These are phyloP conservation scores for Dothideomycetes sp. DNA, from an alignment of 2,329 filamentous ascomycete species.

Conservation along the genomic window DNA sequence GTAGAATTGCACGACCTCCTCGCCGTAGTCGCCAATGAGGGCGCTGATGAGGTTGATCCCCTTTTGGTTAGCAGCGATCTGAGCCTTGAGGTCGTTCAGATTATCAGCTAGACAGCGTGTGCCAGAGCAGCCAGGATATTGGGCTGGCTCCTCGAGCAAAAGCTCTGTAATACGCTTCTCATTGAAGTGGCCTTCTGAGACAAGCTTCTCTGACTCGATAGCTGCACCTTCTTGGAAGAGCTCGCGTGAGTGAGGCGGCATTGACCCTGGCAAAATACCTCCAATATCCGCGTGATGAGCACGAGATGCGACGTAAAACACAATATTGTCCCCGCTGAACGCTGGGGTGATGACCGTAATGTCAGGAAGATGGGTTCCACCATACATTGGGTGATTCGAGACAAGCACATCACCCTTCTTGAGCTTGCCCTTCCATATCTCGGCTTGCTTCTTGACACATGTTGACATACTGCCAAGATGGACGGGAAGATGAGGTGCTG, in stretches of 20 bases:
- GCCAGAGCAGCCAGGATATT: slow-evolving; percentile 65
- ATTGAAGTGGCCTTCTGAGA: slow-evolving; percentile 66
- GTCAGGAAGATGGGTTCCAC: slow-evolving; percentile 51
- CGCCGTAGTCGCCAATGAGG: slow-evolving; percentile 67
- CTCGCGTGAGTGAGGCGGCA: slow-evolving; percentile 64
- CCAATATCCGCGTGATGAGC: slow-evolving; percentile 80
- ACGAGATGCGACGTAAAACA: slow-evolving; percentile 72
- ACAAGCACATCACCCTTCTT: slow-evolving; percentile 73
- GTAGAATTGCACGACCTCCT: slow-evolving; percentile 68
- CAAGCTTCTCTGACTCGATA: slow-evolving; percentile 53
- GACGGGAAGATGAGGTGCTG: slow-evolving; percentile 64
- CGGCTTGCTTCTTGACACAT: slow-evolving; percentile 65
- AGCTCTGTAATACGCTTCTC: slow-evolving; percentile 60
- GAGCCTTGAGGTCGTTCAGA: slow-evolving; percentile 75
- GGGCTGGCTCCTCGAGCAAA: slow-evolving; percentile 61
- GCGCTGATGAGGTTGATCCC: slow-evolving; percentile 67
- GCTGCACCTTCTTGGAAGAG: slow-evolving; percentile 46
- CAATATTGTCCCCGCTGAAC: slow-evolving; percentile 62
- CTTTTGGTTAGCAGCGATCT: slow-evolving; percentile 78
- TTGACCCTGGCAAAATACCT: slow-evolving; percentile 69
- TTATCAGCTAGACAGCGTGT: slow-evolving; percentile 74
- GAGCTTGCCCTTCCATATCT: slow-evolving; percentile 69
- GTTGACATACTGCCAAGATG: slow-evolving; percentile 81
- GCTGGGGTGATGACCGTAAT: slow-evolving; percentile 74
- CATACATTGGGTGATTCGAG: slow-evolving; percentile 59